phyloP scores from a whole-genome alignment of 768 basidiomycete species.

The Amanita pallidorosea region DNA sequence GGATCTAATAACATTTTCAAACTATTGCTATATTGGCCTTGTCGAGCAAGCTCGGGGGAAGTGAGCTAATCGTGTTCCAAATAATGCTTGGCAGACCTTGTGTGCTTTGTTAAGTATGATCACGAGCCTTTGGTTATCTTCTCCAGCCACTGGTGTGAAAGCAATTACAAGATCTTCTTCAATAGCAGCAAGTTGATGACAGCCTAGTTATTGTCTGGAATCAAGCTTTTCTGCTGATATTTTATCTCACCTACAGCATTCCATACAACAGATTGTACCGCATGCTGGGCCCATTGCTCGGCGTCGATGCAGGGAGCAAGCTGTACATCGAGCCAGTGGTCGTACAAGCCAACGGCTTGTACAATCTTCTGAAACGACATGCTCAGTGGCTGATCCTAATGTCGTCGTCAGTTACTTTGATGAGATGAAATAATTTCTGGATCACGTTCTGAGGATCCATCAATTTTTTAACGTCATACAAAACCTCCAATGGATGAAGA shows the following conservation, averaged over 20 bases:
- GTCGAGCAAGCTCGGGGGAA: conserved; percentile 45
- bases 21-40: conserved; percentile 55
- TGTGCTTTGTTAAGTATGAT: conserved; percentile 58
- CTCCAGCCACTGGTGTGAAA: conserved; percentile 46
- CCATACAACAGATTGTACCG: conserved; percentile 70
- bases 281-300: conserved; percentile 65
- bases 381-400: conserved; percentile 59
- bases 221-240: background rate
- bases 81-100: conserved; percentile 29
- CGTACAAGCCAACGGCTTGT: conserved; percentile 58
- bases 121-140: conserved; percentile 52
- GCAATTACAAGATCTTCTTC: conserved; percentile 65
- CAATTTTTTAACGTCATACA: conserved; percentile 72
- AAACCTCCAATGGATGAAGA: conserved; percentile 64
- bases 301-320: conserved; percentile 34
- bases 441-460: conserved; percentile 53
- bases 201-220: conserved; percentile 34
- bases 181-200: conserved; percentile 47
- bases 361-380: conserved; percentile 59
- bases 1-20: conserved; percentile 57
- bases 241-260: conserved; percentile 43
- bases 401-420: background rate
- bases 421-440: conserved; percentile 7
- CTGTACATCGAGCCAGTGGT: conserved; percentile 59
- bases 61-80: conserved; percentile 8